Conservation (phyloP, 331 rosid species). For the Telfairia occidentalis region DNA sequence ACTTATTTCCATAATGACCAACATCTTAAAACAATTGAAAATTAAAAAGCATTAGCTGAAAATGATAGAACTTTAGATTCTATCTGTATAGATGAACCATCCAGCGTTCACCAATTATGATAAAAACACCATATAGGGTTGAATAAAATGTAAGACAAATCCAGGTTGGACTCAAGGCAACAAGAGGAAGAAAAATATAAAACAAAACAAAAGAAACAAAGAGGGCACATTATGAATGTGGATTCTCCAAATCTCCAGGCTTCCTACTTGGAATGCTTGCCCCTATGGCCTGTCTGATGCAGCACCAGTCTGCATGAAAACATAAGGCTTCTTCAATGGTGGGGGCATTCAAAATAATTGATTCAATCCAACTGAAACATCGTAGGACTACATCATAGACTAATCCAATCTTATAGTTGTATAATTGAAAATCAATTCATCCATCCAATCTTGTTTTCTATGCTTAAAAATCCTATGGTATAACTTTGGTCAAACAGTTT, state of each 20-base stretch:
- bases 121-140: not conserved
- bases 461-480: not conserved
- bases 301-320: slow-evolving; percentile 3
- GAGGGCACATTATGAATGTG: not conserved
- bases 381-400: not conserved
- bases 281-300: not conserved
- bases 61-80: not conserved
- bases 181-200: not conserved
- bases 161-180: not conserved
- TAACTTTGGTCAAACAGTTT: not conserved
- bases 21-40: too few species aligned
- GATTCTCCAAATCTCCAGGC: not conserved
- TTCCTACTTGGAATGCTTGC: not conserved
- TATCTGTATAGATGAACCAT: not conserved
- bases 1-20: too few species aligned
- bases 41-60: too few species aligned
- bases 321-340: not conserved
- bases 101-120: not conserved
- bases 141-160: not conserved
- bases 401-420: not conserved
- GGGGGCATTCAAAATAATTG: not conserved
- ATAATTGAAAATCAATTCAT: not conserved
- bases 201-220: not conserved
- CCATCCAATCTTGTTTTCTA: not conserved
- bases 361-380: not conserved